phyloP scores from a whole-genome alignment of 768 basidiomycete genomes.

The Naganishia vaughanmartiniae region DNA sequence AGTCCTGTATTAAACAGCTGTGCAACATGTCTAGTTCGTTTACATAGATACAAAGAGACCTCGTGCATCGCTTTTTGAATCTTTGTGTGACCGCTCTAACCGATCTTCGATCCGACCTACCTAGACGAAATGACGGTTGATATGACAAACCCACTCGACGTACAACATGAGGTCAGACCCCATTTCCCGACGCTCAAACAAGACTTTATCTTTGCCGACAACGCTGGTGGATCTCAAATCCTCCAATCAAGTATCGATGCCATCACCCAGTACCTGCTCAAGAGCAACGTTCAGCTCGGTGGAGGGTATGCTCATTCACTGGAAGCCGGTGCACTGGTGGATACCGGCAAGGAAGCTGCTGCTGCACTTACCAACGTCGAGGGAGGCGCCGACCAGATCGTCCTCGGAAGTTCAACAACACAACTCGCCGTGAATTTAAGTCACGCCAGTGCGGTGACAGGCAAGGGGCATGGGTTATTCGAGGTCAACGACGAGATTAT shows the following conservation, averaged over 20 bases:
- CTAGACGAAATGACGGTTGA: background rate
- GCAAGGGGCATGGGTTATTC: slow-evolving; percentile 44
- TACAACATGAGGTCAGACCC: slow-evolving; percentile 51
- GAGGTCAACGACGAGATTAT: slow-evolving; percentile 69
- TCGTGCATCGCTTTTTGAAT: background rate
- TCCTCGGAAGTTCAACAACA: slow-evolving; percentile 57
- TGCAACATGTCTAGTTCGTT: background rate
- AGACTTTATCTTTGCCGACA: slow-evolving; percentile 70
- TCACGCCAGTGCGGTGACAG: slow-evolving; percentile 17
- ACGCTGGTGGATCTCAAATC: slow-evolving; percentile 71
- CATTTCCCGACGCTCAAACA: slow-evolving; percentile 63
- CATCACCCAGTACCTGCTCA: slow-evolving; percentile 66
- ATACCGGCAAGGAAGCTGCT: slow-evolving; percentile 59
- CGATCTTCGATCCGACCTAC: no score
- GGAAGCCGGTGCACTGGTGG: slow-evolving; percentile 59
- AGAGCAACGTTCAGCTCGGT: slow-evolving; percentile 70
- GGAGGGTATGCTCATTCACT: slow-evolving; percentile 66
- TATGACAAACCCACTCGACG: slow-evolving; percentile 24
- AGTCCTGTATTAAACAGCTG: background rate
- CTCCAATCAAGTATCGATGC: slow-evolving; percentile 60
- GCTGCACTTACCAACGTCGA: slow-evolving; percentile 65
- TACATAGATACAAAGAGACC: background rate
- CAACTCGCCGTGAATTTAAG: slow-evolving; percentile 27
- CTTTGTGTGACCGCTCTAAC: background rate
- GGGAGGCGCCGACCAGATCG: slow-evolving; percentile 62